These are phyloP conservation scores for Eucalyptus sp. DNA, from an alignment of 345 rosid genomes.

Conservation along the genomic window DNA sequence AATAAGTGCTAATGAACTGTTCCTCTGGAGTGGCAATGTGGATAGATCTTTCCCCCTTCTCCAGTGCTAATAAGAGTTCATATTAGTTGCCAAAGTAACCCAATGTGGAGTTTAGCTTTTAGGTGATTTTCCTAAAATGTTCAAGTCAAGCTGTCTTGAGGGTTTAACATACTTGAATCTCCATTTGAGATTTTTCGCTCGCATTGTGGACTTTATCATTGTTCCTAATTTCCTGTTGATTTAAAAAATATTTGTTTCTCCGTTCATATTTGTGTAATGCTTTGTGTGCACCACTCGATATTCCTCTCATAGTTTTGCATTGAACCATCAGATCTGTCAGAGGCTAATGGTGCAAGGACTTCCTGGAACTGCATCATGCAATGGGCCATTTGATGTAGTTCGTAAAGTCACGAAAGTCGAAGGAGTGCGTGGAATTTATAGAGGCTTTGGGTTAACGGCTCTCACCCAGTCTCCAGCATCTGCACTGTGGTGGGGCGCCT, in stretches of 20 bases:
- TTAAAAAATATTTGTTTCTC: neutral
- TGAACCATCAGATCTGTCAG: conserved; percentile 31
- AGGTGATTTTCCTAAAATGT: neutral
- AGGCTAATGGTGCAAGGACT: conserved; percentile 61
- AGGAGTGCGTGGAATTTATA: conserved; percentile 47
- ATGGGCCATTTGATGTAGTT: conserved; percentile 38
- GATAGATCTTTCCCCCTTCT: neutral
- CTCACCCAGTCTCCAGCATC: conserved; percentile 42
- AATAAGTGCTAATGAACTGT: neutral
- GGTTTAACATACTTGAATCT: neutral
- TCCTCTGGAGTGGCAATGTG: neutral
- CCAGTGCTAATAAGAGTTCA: neutral
- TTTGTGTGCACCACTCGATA: neutral
- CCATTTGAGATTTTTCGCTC: neutral
- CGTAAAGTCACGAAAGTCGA: conserved; percentile 29
- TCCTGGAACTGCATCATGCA: conserved; percentile 30
- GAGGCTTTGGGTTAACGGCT: conserved; percentile 55
- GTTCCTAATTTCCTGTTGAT: neutral
- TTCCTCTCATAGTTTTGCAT: neutral
- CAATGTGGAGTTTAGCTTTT: neutral
- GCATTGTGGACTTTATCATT: neutral
- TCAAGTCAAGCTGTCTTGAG: neutral
- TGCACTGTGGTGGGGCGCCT: conserved; percentile 69
- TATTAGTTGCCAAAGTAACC: neutral
- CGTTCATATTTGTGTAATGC: neutral